phyloP scores from a whole-genome alignment of 768 basidiomycete genomes.

The Lactarius hengduanensis region DNA sequence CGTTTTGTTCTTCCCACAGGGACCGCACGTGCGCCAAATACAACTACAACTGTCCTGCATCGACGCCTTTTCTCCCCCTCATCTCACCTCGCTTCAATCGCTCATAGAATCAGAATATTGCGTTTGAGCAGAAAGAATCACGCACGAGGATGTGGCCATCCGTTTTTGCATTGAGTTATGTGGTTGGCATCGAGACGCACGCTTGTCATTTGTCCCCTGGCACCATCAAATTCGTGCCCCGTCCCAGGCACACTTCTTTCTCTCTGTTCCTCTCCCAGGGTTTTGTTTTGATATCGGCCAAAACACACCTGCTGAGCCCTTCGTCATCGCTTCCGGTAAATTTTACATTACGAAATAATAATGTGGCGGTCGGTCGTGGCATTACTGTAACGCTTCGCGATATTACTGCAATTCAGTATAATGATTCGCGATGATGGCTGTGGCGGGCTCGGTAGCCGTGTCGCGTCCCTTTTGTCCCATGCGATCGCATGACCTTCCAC shows the following conservation, averaged over 20 bases:
- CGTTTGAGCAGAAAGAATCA: not conserved
- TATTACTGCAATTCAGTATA: not conserved
- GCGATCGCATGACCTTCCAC: not conserved
- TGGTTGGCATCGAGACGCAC: slow-evolving; percentile 4
- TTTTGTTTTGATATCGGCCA: not conserved
- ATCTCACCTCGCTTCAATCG: not conserved
- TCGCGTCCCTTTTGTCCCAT: not conserved
- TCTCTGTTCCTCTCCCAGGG: not conserved
- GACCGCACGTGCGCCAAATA: not conserved
- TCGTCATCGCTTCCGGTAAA: not conserved
- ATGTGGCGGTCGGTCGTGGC: not conserved
- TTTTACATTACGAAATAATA: not conserved
- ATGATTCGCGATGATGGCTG: not conserved
- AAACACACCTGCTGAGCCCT: not conserved
- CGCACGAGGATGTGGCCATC: not conserved
- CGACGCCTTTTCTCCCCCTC: not conserved
- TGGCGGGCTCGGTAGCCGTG: not conserved
- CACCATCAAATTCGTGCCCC: not conserved
- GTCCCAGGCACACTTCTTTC: not conserved
- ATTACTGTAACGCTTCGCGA: not conserved
- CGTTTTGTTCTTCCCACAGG: not conserved
- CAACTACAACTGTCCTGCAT: not conserved
- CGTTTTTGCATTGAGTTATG: not conserved
- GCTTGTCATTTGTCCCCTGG: not conserved
- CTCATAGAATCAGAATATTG: not conserved